A percentile compares a stretch with the other conserved stretches of the same genome.
Evolutionary conservation across 371 early-diverging fungal genomes (phyloP).

Genomic region (Rhizopus microsporus): DNA sequence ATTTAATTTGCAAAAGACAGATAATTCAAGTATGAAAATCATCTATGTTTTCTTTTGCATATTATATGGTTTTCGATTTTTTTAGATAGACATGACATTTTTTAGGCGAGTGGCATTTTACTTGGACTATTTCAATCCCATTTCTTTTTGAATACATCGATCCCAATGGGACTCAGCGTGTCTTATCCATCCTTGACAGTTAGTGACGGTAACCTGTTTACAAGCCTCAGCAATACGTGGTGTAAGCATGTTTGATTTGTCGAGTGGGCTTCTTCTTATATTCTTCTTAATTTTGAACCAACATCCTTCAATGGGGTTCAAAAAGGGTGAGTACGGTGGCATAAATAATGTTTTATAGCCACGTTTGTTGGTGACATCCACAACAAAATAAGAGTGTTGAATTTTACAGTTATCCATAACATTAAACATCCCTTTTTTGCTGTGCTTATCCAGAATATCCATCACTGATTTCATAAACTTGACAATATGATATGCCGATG

Average conservation of each 20-base stretch:
- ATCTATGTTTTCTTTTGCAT: too few species aligned
- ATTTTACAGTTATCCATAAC: slow-evolving; percentile 10
- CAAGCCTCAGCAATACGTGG: slow-evolving; percentile 17
- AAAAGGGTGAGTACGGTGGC: slow-evolving; percentile 16
- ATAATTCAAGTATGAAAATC: too few species aligned
- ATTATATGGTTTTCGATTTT: neutral
- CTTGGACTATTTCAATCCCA: slow-evolving; percentile 9
- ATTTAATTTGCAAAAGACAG: too few species aligned
- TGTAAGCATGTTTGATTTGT: slow-evolving; percentile 15
- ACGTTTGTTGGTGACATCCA: slow-evolving; percentile 10
- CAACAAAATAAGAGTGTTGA: slow-evolving; percentile 5
- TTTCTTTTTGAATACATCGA: slow-evolving; percentile 16
- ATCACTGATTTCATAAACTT: slow-evolving; percentile 12
- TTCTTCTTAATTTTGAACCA: slow-evolving; percentile 17
- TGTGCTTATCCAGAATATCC: slow-evolving; percentile 13
- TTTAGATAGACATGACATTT: neutral
- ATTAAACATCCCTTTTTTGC: slow-evolving; percentile 10
- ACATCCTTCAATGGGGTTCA: slow-evolving; percentile 23
- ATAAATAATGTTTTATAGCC: slow-evolving; percentile 15
- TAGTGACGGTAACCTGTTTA: slow-evolving; percentile 5
- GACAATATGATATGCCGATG: slow-evolving; percentile 17
- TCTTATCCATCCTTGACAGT: slow-evolving; percentile 17
- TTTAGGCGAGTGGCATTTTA: slow-evolving; percentile 2
- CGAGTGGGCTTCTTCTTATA: slow-evolving; percentile 13
- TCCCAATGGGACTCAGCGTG: slow-evolving; percentile 15